Conservation (phyloP, 225 moss, liverwort and hornwort genomes). For the Sphagnum contortum region DNA sequence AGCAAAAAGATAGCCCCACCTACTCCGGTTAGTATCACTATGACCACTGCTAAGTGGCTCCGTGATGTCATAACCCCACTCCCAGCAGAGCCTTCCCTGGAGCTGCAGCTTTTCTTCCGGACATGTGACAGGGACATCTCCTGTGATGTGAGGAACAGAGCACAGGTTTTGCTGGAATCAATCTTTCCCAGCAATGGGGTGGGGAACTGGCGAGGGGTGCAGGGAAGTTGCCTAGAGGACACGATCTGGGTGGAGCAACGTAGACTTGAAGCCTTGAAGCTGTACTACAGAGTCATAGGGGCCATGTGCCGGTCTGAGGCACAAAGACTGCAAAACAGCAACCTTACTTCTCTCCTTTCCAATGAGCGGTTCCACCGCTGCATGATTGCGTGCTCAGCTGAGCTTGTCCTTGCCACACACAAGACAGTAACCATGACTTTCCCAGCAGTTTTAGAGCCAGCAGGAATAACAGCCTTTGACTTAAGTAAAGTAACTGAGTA, state of each 20-base stretch:
- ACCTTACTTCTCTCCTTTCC: constrained; percentile 70
- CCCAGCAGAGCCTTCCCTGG: constrained; percentile 62
- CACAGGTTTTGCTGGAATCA: constrained; percentile 52
- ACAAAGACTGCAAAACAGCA: constrained; percentile 65
- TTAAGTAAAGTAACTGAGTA: constrained; percentile 96
- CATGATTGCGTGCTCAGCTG: constrained; percentile 97
- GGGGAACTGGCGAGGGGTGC: constrained; percentile 49
- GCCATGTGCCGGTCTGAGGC: constrained; percentile 93
- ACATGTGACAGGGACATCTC: constrained; percentile 89
- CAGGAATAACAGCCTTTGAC: constrained; percentile 93
- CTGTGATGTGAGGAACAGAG: constrained; percentile 57
- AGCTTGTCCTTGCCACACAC: constrained; percentile 91
- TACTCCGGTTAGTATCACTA: constrained; percentile 91
- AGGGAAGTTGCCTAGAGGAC: constrained; percentile 50
- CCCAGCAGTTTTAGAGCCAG: constrained; percentile 87
- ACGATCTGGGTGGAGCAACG: constrained; percentile 87
- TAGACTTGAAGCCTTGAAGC: constrained; percentile 65
- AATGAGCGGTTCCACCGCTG: constrained; percentile 95
- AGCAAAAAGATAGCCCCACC: constrained; percentile 64
- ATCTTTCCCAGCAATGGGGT: constrained; percentile 62
- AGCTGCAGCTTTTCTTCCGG: constrained; percentile 65
- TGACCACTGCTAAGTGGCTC: constrained; percentile 97
- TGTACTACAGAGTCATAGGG: constrained; percentile 83
- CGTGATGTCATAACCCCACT: constrained; percentile 76
- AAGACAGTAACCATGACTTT: constrained; percentile 97